A percentile compares a stretch with the other conserved stretches of the same genome.
Evolutionary conservation across 805 yeast genomes (phyloP).

Genomic region (Deakozyma indianensis): DNA sequence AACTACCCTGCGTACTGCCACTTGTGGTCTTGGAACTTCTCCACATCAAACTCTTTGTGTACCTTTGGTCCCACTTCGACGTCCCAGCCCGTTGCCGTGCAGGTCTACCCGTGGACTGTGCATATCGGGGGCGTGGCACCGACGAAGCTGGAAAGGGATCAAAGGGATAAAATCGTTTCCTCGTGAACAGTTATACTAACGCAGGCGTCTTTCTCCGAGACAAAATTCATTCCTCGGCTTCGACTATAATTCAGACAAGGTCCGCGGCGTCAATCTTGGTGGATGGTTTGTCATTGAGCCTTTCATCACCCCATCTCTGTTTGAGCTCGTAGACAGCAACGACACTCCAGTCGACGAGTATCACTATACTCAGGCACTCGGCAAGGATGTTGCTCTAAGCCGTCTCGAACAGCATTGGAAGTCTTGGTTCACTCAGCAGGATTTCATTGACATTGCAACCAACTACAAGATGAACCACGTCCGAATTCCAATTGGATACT

Average conservation of each 20-base stretch:
- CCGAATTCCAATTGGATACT: conserved; percentile 86
- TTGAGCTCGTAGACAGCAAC: conserved; percentile 11
- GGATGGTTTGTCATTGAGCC: conserved; percentile 87
- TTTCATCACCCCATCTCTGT: conserved; percentile 60
- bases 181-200: no score
- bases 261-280: conserved; percentile 53
- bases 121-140: no score
- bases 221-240: conserved; percentile 9
- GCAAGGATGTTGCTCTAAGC: conserved; percentile 38
- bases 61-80: no score
- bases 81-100: no score
- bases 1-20: no score
- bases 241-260: conserved; percentile 17
- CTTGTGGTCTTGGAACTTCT: no score
- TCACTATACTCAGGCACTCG: conserved; percentile 46
- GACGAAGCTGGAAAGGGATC: no score
- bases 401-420: conserved; percentile 61
- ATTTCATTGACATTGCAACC: conserved; percentile 40
- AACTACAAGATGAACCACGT: conserved; percentile 64
- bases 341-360: conserved; percentile 71
- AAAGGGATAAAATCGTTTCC: no score
- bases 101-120: no score
- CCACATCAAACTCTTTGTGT: no score
- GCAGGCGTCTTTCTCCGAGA: not conserved
- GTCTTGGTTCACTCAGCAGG: conserved; percentile 60